Conservation (phyloP, 805 yeast species). For the Ogataea methylovora region DNA sequence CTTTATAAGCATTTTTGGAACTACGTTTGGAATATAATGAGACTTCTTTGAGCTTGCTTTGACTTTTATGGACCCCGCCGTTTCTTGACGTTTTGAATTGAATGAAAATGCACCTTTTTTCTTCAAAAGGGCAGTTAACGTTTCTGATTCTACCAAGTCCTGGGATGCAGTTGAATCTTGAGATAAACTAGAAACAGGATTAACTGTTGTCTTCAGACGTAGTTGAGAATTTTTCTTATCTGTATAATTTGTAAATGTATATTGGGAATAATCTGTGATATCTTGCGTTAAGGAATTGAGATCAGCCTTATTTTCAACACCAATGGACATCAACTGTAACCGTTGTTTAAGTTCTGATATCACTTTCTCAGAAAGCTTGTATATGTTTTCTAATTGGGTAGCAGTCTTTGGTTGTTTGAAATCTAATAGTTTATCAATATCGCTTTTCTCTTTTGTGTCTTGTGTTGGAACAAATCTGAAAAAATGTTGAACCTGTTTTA, state of each 20-base stretch:
- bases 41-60: too few relatives aligned
- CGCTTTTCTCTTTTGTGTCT: background rate
- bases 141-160: constrained; percentile 1
- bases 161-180: background rate
- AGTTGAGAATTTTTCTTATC: constrained; percentile 11
- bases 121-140: constrained; percentile 6
- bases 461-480: constrained; percentile 12
- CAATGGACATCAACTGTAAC: constrained; percentile 9
- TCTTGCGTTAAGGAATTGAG: constrained; percentile 11
- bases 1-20: constrained; percentile 4
- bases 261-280: constrained; percentile 6
- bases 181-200: background rate
- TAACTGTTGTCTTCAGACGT: constrained; percentile 6
- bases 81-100: constrained; percentile 8
- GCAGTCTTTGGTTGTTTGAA: constrained; percentile 7
- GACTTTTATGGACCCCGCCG: constrained; percentile 6
- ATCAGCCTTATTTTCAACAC: constrained; percentile 12
- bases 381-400: constrained; percentile 9
- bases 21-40: too few relatives aligned
- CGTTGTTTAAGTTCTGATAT: constrained; percentile 9
- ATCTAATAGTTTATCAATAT: background rate
- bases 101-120: constrained; percentile 13
- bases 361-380: constrained; percentile 8
- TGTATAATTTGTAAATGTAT: constrained; percentile 2
- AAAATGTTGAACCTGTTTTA: constrained; percentile 14